Conservation (phyloP, 2,329 filamentous ascomycete genomes). For the Clarireedia homoeocarpa region DNA sequence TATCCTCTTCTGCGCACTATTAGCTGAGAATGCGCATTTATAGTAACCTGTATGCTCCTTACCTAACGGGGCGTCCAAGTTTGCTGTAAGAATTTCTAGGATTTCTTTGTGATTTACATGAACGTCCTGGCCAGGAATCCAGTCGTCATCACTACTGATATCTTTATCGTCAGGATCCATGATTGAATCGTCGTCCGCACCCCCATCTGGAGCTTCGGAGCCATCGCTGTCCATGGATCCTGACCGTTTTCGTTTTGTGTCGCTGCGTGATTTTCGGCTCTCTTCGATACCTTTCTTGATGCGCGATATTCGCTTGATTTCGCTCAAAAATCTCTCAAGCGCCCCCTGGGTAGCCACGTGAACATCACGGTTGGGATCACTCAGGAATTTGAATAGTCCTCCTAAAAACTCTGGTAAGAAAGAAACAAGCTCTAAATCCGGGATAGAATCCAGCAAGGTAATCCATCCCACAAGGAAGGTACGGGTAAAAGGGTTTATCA, state of each 20-base stretch:
- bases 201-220: constrained; percentile 45
- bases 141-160: constrained; percentile 74
- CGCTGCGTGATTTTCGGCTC: constrained; percentile 59
- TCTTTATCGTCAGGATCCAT: constrained; percentile 49
- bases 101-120: constrained; percentile 90
- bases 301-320: constrained; percentile 89
- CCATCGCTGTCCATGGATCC: constrained; percentile 60
- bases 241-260: constrained; percentile 60
- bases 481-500: constrained; percentile 88
- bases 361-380: constrained; percentile 88
- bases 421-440: constrained; percentile 87
- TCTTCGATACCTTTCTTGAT: constrained; percentile 90
- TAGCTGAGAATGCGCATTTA: constrained; percentile 7
- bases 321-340: constrained; percentile 80
- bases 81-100: constrained; percentile 82
- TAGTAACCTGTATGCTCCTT: constrained; percentile 20
- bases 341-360: constrained; percentile 85
- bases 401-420: constrained; percentile 88
- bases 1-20: constrained; percentile 65
- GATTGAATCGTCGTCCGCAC: constrained; percentile 51
- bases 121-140: constrained; percentile 95
- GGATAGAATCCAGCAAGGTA: constrained; percentile 88
- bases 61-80: constrained; percentile 77
- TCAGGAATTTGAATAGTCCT: constrained; percentile 84
- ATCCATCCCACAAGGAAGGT: constrained; percentile 97